phyloP scores from a whole-genome alignment of 495 filamentous ascomycete species.

The Immersiella caudata region DNA sequence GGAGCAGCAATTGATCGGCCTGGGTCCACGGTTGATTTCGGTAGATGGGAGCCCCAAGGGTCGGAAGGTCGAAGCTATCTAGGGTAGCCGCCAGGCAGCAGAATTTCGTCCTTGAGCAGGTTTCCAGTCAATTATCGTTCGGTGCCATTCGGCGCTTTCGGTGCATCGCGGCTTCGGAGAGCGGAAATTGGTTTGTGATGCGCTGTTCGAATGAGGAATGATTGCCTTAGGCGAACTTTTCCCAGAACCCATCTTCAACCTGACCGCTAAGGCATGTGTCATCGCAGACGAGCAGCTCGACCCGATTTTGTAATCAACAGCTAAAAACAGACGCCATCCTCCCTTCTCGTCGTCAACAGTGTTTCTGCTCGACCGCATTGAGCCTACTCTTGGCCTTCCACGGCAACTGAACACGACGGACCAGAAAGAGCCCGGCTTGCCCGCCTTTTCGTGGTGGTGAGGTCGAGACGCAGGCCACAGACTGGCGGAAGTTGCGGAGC shows the following conservation, averaged over 20 bases:
- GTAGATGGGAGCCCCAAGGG: neutral
- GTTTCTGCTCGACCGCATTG: neutral
- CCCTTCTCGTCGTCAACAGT: neutral
- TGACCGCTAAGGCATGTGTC: neutral
- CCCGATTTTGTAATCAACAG: conserved; percentile 4
- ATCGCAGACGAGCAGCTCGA: neutral
- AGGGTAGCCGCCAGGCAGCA: conserved; percentile 2
- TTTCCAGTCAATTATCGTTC: neutral
- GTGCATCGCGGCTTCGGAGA: neutral
- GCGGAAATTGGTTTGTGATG: conserved; percentile 15
- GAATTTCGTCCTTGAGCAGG: neutral
- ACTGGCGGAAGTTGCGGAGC: conserved; percentile 20
- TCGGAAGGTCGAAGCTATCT: neutral
- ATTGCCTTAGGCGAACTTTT: neutral
- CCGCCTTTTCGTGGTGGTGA: conserved; percentile 12
- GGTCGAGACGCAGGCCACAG: conserved; percentile 12
- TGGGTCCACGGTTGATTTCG: neutral
- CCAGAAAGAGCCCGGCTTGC: neutral
- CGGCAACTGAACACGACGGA: neutral
- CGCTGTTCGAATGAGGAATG: neutral
- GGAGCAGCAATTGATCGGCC: neutral
- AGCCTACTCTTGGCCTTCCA: neutral
- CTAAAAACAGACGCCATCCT: conserved; percentile 3
- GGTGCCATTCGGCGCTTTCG: neutral
- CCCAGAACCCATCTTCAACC: neutral